Evolutionary conservation across 2,329 filamentous ascomycete species (phyloP), one percentile per base, ranked within the genome.

Genomic region (Cytospora schulzeri): DNA sequence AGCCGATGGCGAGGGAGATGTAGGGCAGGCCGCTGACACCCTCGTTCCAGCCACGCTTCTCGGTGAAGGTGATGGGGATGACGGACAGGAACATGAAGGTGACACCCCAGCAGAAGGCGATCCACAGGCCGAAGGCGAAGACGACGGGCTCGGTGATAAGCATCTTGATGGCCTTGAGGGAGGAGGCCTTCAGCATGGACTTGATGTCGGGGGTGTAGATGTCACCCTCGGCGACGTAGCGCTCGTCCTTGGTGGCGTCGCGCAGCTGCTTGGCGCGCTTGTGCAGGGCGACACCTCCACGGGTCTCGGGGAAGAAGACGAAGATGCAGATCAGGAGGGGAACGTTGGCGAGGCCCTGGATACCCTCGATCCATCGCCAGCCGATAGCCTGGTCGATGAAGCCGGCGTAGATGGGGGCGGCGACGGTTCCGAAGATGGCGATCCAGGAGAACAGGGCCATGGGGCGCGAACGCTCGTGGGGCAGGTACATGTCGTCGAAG

Each of bases 331-430:
- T 52, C 50, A 65, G 51, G n/a, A 74, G 78, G 5, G 81, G 81
- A 35, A 83, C 76, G 70, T 83, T 83, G 68, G 79, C 77, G 4
- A 84, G 70, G 9, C 81, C 81, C 68, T 84, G 81, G 52, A 84
- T 80, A 58, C 81, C 82, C 70, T 84, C 76, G 29, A 83, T 78
- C 82, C 82, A 84, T 62, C 82, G 74, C 82, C 82, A 84, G 61
- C 81, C 81, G 26, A 84, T 74, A 50, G 79, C 73, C 69, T 82
- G 75, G 70, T 83, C 80, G 70, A 84, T 83, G 74, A 83, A 83
- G 52, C 81, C 80, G 55, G 81, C 80, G 70, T 84, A 83, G 69
- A 84, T 83, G 48, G 82, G 82, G 3, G 82, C 82, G 6, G 76
- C 79, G 29, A 84, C 81, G 12, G 82, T 84, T 53, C 82, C 82